Evolutionary conservation across 352 stramenopile genomes (phyloP), one percentile per base, ranked within the genome.

Genomic region (Paralagenidium karlingii): DNA sequence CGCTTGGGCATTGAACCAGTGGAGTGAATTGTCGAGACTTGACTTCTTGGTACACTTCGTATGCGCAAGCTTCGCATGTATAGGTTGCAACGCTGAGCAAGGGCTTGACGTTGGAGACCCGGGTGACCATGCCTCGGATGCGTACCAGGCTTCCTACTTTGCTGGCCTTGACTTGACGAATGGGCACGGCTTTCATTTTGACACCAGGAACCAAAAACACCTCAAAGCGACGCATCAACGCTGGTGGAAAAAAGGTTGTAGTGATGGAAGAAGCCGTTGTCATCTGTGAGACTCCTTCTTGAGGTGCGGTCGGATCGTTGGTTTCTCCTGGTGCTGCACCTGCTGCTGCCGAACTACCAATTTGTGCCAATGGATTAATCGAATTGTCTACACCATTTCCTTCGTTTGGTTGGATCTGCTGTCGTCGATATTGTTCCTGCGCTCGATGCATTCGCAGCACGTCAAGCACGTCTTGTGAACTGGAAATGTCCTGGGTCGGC

Each of bases 51-150:
- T 98, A 99, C 24, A 98, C 80, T 74, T 99, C 95, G 34, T 86
- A 96, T 1, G 93, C 93, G 45, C 89, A 97, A 8, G 78, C 63
- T 41, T 97, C 89, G 54, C 96, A 99, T 18, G 92, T 98, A 68
- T 99, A 99, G 1, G 96, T 98, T 0, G 91, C 91, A 3, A 99
- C 96, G 1, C 77, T 81, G 31, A 97, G 77, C 15, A 97, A 68
- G 0, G 96, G 96, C 58, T 99, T 98, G 29, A 99, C 96, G 48
- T 97, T 96, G 0, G 94, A 98, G 0, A 97, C 82, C n/a, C 95
- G 78, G 1, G 96, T 98, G 24, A 99, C 92, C 80, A 99, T 98
- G 18, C 94, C 96, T 24, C 93, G 84, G 34, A 99, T 89, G 1
- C 83, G 90, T 9, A 99, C 95, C 4, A 99, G 68, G 30, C 78